A percentile compares a stretch with the other conserved stretches of the same genome.
Conservation (phyloP, 495 filamentous ascomycete species). For the Beverwykella pulmonaria region DNA sequence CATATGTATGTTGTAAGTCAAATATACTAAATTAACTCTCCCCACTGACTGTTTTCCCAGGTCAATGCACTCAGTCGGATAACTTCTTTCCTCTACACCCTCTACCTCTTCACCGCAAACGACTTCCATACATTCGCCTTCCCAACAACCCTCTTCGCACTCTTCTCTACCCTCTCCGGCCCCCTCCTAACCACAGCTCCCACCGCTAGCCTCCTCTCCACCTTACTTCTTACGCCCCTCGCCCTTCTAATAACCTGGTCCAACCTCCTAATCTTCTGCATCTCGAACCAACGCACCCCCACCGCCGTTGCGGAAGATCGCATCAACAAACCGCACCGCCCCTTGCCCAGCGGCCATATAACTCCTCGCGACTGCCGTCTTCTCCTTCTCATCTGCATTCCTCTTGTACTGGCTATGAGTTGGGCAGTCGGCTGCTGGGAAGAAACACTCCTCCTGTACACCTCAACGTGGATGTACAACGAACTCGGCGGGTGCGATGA, state of each 20-base stretch:
- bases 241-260: not conserved
- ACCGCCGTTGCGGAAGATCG: conserved; percentile 9
- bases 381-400: not conserved
- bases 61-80: not conserved
- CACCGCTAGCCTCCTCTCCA: not conserved
- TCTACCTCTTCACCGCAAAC: conserved; percentile 45
- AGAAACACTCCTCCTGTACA: not conserved
- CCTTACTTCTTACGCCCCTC: not conserved
- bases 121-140: conserved; percentile 40
- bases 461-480: conserved; percentile 24
- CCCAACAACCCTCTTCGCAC: conserved; percentile 19
- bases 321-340: conserved; percentile 25
- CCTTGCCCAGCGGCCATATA: conserved; percentile 13
- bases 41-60: not conserved
- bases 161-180: conserved; percentile 7
- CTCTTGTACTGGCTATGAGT: conserved; percentile 1
- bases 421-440: not conserved
- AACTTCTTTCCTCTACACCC: not conserved
- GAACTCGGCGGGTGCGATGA: conserved; percentile 23
- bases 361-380: not conserved
- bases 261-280: conserved; percentile 22
- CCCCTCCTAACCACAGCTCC: not conserved
- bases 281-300: conserved; percentile 25
- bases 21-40: no score
- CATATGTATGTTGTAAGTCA: no score